Evolutionary conservation across 257 asterid species (phyloP).

Genomic region (Salvia hispanica): DNA sequence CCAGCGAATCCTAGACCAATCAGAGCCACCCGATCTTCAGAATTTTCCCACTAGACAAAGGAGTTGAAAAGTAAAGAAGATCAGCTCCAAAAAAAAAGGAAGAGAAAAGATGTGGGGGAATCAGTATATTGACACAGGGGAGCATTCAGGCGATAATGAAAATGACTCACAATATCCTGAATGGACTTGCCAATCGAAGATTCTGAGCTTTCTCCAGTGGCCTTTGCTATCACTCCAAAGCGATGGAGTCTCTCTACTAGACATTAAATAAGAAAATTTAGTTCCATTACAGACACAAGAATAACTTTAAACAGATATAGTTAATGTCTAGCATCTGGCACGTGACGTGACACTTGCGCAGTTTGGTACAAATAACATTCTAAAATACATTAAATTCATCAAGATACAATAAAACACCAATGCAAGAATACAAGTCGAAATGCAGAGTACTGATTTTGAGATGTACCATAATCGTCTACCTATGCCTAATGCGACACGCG

Average conservation of each 20-base stretch:
- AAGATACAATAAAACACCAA: not conserved
- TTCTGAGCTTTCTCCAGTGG: constrained; percentile 65
- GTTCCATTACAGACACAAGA: not conserved
- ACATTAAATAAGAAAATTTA: constrained; percentile 17
- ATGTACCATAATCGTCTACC: not conserved
- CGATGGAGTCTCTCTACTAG: constrained; percentile 49
- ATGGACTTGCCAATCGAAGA: constrained; percentile 65
- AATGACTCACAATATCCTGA: constrained; percentile 63
- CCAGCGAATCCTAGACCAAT: constrained; percentile 90
- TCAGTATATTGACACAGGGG: not conserved
- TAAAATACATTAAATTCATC: constrained; percentile 1
- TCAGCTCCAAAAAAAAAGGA: constrained; percentile 9
- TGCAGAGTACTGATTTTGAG: not conserved
- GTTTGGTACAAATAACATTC: not conserved
- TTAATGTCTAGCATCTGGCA: not conserved
- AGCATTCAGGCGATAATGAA: constrained; percentile 13
- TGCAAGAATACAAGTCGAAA: not conserved
- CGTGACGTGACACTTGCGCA: not conserved
- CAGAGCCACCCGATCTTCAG: constrained; percentile 87
- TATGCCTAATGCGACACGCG: not conserved
- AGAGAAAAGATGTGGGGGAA: no score
- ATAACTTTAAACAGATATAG: constrained; percentile 9
- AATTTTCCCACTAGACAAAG: constrained; percentile 74
- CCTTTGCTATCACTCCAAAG: constrained; percentile 53
- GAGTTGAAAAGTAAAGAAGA: constrained; percentile 2